Conservation (phyloP, 2,329 filamentous ascomycete species). For the Penicillium brasilianum region DNA sequence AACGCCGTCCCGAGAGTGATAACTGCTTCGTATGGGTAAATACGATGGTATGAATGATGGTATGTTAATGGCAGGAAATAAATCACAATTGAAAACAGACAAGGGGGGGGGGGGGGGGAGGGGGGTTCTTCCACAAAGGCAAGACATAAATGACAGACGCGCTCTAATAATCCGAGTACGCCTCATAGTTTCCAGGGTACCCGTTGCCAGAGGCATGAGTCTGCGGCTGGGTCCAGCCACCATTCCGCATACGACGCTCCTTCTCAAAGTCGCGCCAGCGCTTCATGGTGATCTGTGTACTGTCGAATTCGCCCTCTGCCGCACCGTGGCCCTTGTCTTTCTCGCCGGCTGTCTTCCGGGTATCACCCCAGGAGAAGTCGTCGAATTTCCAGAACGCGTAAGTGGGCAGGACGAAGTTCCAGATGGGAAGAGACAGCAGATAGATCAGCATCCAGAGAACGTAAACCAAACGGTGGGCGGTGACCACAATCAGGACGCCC, state of each 20-base stretch:
- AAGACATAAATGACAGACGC: conserved; percentile 4
- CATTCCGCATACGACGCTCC: conserved; percentile 47
- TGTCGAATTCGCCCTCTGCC: conserved; percentile 95
- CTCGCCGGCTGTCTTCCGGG: conserved; percentile 90
- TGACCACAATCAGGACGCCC: conserved; percentile 87
- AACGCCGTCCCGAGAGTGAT: conserved; percentile 6
- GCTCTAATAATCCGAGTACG: conserved; percentile 45
- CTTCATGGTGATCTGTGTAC: conserved; percentile 99
- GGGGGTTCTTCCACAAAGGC: background rate
- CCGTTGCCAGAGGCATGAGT: conserved; percentile 25
- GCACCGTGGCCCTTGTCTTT: conserved; percentile 82
- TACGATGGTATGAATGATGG: background rate
- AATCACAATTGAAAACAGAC: conserved; percentile 21
- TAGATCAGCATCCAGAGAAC: conserved; percentile 98
- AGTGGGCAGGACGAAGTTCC: conserved; percentile 93
- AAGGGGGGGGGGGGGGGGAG: too few relatives aligned
- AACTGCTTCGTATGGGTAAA: background rate
- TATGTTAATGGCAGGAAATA: conserved; percentile 24
- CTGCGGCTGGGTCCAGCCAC: conserved; percentile 34
- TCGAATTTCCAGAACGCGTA: conserved; percentile 99
- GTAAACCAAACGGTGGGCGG: conserved; percentile 90
- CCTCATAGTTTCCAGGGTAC: conserved; percentile 41
- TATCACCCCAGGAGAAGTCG: conserved; percentile 99
- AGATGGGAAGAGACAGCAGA: conserved; percentile 86
- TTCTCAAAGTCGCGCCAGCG: conserved; percentile 96